Base-by-base conservation (phyloP, 106 monocot genomes). In the Narthecium ossifragum region DNA sequence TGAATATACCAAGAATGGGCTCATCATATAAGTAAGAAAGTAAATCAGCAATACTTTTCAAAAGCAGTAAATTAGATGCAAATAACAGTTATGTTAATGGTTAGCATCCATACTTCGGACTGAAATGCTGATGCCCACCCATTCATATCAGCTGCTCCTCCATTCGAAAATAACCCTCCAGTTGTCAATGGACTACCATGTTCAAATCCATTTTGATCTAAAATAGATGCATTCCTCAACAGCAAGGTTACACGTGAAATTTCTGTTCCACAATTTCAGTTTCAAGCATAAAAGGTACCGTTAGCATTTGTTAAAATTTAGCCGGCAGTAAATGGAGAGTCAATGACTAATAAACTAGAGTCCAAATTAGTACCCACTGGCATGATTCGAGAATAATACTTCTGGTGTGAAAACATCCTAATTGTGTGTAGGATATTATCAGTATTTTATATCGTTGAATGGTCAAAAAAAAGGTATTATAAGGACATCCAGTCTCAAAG, bases 21-120 rank as follows among this genome's bases (percentile, higher is more conserved):
- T 28, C 5, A 26, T 24, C 15, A 23, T 20, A 17, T 62, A 20
- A 13, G 22, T 11, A 13, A 36, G 14, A 41, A 59, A 20, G 26
- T 54, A 75, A 45, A 34, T 54, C 39, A 52, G 51, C 46, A 54
- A 63, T 53, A 21, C 47, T 68, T 53, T 59, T n/a, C 29, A 20
- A 21, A 38, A 70, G 64, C 69, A 77, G 75, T 73, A 86, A 70
- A 82, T 73, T 76, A 74, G 71, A 72, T 71, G 63, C 47, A 93
- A 84, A 69, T 55, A 72, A 34, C 50, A 87, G 71, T 84, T 68
- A 84, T 85, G 93, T 96, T 81, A 90, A 90, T 83, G 75, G 88
- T 88, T 81, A 93, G 83, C 75, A 90, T 78, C 77, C 94, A 53
- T 96, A 96, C 94, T 86, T 96, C 94, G 77, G 90, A 73, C 82